Conservation (phyloP, 2,329 filamentous ascomycete species). For the Stachybotrys chlorohalonatus region DNA sequence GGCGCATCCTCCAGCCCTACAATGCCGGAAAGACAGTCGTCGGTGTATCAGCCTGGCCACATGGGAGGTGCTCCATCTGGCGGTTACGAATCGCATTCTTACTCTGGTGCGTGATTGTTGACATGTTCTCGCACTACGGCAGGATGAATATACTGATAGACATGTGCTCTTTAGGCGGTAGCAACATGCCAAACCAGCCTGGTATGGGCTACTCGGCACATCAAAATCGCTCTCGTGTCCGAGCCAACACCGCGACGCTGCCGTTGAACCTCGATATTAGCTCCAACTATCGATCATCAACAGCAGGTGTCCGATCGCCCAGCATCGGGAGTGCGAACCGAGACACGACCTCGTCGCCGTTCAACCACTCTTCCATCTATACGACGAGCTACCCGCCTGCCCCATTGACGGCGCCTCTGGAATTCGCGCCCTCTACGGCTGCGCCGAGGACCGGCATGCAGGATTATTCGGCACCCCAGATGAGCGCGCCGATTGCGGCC, state of each 20-base stretch:
- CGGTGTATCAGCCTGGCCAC: constrained; percentile 41
- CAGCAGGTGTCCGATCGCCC: constrained; percentile 5
- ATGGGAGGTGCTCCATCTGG: constrained; percentile 21
- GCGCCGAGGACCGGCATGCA: constrained; percentile 21
- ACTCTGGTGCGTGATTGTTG: constrained; percentile 34
- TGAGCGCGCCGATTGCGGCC: constrained; percentile 45
- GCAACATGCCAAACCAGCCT: constrained; percentile 30
- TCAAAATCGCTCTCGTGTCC: constrained; percentile 35
- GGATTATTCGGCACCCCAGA: constrained; percentile 44
- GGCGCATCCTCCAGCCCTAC: constrained; percentile 35
- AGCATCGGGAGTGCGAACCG: constrained; percentile 5
- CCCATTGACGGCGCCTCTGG: constrained; percentile 43
- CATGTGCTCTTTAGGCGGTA: neutral
- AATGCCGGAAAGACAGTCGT: constrained; percentile 35
- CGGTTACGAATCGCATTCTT: constrained; percentile 40
- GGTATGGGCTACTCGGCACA: constrained; percentile 38
- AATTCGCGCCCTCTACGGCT: constrained; percentile 28
- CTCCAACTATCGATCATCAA: constrained; percentile 31
- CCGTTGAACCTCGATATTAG: constrained; percentile 36
- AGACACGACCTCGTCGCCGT: constrained; percentile 25
- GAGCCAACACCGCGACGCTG: constrained; percentile 39
- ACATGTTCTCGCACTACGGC: neutral
- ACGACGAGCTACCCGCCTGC: constrained; percentile 43
- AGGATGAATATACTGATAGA: neutral
- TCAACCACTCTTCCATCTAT: constrained; percentile 34